phyloP scores from a whole-genome alignment of 2,329 filamentous ascomycete species.

The Trichophyton schoenleinii region DNA sequence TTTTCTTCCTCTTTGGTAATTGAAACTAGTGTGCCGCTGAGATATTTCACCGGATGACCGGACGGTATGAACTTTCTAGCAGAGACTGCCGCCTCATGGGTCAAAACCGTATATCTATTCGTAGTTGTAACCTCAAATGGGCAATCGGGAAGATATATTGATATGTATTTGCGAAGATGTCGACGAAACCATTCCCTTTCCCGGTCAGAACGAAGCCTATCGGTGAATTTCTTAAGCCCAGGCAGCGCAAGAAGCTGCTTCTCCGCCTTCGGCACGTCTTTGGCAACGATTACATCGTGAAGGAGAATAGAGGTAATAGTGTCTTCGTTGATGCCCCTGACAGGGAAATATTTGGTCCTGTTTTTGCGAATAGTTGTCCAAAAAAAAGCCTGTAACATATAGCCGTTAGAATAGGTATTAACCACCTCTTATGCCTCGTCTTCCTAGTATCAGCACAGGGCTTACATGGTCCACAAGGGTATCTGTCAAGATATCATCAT shows the following conservation, averaged over 20 bases:
- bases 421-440: background rate
- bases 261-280: constrained; percentile 59
- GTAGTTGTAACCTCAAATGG: constrained; percentile 89
- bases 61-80: constrained; percentile 67
- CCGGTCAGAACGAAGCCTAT: constrained; percentile 55
- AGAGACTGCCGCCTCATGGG: constrained; percentile 75
- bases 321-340: constrained; percentile 61
- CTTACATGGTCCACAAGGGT: constrained; percentile 87
- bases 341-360: constrained; percentile 69
- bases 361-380: constrained; percentile 97
- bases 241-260: constrained; percentile 57
- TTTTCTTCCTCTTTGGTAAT: constrained; percentile 88
- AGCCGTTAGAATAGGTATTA: background rate
- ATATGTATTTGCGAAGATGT: constrained; percentile 80
- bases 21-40: constrained; percentile 79
- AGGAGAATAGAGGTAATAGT: constrained; percentile 49
- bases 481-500: constrained; percentile 94
- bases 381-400: constrained; percentile 61
- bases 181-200: constrained; percentile 77
- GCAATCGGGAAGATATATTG: constrained; percentile 85
- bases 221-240: constrained; percentile 60
- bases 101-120: constrained; percentile 86
- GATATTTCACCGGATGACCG: constrained; percentile 79
- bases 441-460: constrained; percentile 15
- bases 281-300: constrained; percentile 57